phyloP scores from a whole-genome alignment of 805 yeast species.

The Barnettozyma sp. region DNA sequence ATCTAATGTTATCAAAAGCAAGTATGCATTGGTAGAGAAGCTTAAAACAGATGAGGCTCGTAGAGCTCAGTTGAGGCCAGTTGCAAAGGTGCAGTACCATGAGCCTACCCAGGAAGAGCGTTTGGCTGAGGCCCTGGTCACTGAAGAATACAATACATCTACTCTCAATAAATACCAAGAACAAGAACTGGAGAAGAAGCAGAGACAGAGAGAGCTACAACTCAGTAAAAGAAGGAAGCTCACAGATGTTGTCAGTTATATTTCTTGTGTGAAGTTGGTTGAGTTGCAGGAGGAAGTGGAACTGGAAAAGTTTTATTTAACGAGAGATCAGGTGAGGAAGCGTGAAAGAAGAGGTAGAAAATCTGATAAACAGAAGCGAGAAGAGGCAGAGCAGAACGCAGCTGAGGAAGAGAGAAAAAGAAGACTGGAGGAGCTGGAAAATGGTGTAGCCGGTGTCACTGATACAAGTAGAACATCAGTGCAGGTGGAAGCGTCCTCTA shows the following conservation, averaged over 20 bases:
- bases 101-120: constrained; percentile 41
- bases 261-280: constrained; percentile 41
- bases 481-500: too few relatives aligned
- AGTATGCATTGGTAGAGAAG: constrained; percentile 67
- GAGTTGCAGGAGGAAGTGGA: constrained; percentile 60
- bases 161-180: constrained; percentile 76
- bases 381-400: constrained; percentile 26
- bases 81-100: constrained; percentile 32
- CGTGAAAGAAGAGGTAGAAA: constrained; percentile 38
- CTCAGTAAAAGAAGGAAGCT: constrained; percentile 58
- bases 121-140: constrained; percentile 72
- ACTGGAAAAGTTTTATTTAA: constrained; percentile 35
- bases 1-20: constrained; percentile 67
- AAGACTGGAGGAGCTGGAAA: constrained; percentile 21
- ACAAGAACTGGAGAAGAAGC: constrained; percentile 76
- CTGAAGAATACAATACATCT: constrained; percentile 68
- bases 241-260: constrained; percentile 49
- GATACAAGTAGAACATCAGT: not conserved
- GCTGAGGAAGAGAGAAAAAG: constrained; percentile 25
- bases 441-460: constrained; percentile 11
- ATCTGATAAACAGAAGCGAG: constrained; percentile 36
- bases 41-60: constrained; percentile 62
- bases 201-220: constrained; percentile 66
- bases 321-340: constrained; percentile 34
- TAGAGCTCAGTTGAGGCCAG: constrained; percentile 38